A percentile compares a stretch with the other conserved stretches of the same genome.
Evolutionary conservation across 331 rosid genomes (phyloP).

Genomic region (Phaseolus coccineus): DNA sequence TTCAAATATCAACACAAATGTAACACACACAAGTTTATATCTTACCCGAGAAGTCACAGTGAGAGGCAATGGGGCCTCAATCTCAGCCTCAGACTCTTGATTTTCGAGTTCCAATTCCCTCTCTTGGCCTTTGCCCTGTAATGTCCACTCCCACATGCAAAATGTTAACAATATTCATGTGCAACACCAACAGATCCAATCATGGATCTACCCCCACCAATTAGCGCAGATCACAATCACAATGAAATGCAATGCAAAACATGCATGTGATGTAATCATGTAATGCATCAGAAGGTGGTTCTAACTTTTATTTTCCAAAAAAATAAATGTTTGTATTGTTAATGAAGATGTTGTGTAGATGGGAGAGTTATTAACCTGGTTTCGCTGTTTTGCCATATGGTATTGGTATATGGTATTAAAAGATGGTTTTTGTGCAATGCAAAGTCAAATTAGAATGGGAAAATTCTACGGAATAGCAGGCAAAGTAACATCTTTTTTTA

Average conservation of each 20-base stretch:
- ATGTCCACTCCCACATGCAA: constrained; percentile 52
- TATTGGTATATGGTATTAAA: constrained; percentile 24
- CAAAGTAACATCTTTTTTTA: constrained; percentile 47
- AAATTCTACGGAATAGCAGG: constrained; percentile 38
- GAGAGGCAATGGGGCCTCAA: constrained; percentile 79
- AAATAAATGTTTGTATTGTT: neutral
- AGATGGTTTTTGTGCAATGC: constrained; percentile 35
- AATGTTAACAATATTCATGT: neutral
- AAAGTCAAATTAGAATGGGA: constrained; percentile 39
- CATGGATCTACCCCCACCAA: constrained; percentile 35
- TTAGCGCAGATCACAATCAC: constrained; percentile 27
- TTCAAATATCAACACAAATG: neutral
- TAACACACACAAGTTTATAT: neutral
- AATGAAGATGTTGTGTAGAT: neutral
- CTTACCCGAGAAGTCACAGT: constrained; percentile 85
- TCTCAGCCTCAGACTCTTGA: constrained; percentile 51
- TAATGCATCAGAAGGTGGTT: constrained; percentile 6
- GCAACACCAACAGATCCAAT: constrained; percentile 35
- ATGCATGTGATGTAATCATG: neutral
- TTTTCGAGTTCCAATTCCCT: constrained; percentile 55
- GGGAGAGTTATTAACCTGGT: constrained; percentile 46
- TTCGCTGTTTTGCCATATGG: constrained; percentile 64
- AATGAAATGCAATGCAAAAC: neutral
- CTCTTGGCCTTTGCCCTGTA: constrained; percentile 64
- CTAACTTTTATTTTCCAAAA: no score